Evolutionary conservation across 2,329 filamentous ascomycete genomes (phyloP).

Genomic region (Camptophora hylomeconis): DNA sequence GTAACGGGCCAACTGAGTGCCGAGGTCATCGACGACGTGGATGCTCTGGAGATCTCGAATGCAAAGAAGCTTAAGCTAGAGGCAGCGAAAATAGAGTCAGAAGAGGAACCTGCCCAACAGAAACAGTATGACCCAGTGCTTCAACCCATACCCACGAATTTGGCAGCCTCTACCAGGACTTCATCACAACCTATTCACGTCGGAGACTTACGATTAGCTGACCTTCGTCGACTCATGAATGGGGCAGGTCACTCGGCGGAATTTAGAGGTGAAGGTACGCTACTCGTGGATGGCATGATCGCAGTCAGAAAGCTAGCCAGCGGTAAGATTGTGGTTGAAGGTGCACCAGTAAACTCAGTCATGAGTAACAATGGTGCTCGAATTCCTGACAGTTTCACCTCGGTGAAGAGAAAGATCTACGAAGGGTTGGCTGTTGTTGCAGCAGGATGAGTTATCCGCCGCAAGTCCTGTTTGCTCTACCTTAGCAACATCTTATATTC

Average conservation of each 20-base stretch:
- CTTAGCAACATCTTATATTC: neutral
- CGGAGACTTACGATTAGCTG: constrained; percentile 78
- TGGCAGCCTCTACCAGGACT: constrained; percentile 61
- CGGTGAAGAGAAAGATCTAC: constrained; percentile 83
- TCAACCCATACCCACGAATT: constrained; percentile 44
- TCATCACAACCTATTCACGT: constrained; percentile 84
- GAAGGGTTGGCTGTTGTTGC: constrained; percentile 85
- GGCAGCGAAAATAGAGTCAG: constrained; percentile 23
- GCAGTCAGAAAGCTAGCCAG: constrained; percentile 77
- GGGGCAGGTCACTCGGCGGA: constrained; percentile 73
- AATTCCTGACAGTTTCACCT: constrained; percentile 72
- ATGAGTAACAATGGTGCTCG: constrained; percentile 36
- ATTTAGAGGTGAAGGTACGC: constrained; percentile 81
- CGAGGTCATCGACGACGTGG: constrained; percentile 27
- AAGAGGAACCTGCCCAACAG: constrained; percentile 12
- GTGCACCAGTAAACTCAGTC: constrained; percentile 44
- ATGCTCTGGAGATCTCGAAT: constrained; percentile 30
- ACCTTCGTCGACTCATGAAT: constrained; percentile 74
- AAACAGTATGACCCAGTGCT: constrained; percentile 33
- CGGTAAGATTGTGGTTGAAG: constrained; percentile 81
- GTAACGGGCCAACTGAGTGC: constrained; percentile 60
- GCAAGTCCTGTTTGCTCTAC: neutral
- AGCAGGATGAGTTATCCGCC: constrained; percentile 40
- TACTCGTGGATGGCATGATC: constrained; percentile 78
- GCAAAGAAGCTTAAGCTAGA: constrained; percentile 39